phyloP scores from a whole-genome alignment of 1,139 yeast genomes.

The Groenewaldozyma auringiensis region DNA sequence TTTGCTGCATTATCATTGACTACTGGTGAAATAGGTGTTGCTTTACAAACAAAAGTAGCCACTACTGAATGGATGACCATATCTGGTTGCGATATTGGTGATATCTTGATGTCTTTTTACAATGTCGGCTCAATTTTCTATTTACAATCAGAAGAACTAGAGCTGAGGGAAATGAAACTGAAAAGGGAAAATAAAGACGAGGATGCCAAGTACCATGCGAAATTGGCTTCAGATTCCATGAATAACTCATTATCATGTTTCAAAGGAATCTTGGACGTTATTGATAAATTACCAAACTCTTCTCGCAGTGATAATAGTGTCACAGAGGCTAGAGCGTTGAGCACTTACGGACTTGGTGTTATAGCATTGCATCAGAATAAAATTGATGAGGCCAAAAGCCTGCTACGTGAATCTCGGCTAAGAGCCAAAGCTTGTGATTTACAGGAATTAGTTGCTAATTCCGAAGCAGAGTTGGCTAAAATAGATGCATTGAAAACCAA shows the following conservation, averaged over 20 bases:
- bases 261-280: constrained; percentile 41
- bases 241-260: constrained; percentile 19
- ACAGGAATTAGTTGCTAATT: constrained; percentile 52
- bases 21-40: constrained; percentile 57
- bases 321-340: constrained; percentile 64
- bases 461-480: constrained; percentile 57
- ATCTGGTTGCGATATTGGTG: constrained; percentile 62
- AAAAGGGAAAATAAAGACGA: constrained; percentile 22
- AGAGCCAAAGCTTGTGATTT: constrained; percentile 65
- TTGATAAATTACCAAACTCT: constrained; percentile 43
- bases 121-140: constrained; percentile 67
- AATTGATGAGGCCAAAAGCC: constrained; percentile 49
- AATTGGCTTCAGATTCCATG: constrained; percentile 20
- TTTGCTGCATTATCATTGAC: constrained; percentile 60
- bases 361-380: constrained; percentile 54
- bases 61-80: constrained; percentile 68
- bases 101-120: constrained; percentile 53
- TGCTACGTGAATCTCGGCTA: constrained; percentile 61
- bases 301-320: constrained; percentile 39
- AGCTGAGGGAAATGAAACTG: constrained; percentile 38
- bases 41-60: constrained; percentile 55
- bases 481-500: constrained; percentile 28
- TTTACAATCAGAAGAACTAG: constrained; percentile 61
- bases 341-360: constrained; percentile 83
- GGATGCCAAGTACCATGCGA: constrained; percentile 1